A percentile compares a stretch with the other conserved stretches of the same genome.
Conservation (phyloP, 169 alveolate species). For the Plasmodium blacklocki region DNA sequence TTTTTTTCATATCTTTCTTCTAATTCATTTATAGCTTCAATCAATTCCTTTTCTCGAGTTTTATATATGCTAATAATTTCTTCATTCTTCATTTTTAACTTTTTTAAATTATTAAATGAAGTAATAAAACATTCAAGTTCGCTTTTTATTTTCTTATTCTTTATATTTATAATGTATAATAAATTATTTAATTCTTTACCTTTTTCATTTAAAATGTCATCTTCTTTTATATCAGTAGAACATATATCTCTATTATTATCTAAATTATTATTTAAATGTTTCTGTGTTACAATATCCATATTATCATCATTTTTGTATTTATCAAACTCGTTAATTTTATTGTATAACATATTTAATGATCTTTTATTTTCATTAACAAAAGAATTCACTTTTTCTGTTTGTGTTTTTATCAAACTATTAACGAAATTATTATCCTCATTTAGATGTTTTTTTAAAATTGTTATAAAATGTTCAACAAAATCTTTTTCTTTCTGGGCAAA, state of each 20-base stretch:
- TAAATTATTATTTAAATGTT: not conserved
- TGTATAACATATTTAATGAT: conserved; percentile 5
- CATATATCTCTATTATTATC: not conserved
- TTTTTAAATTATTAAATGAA: conserved; percentile 19
- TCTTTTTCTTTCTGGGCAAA: conserved; percentile 15
- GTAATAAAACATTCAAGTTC: conserved; percentile 31
- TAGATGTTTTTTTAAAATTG: conserved; percentile 4
- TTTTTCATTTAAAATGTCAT: not conserved
- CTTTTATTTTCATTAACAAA: conserved; percentile 1
- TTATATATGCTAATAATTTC: conserved; percentile 54
- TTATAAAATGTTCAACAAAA: conserved; percentile 16
- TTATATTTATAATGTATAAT: conserved; percentile 15
- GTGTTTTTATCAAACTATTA: not conserved
- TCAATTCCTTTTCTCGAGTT: conserved; percentile 28
- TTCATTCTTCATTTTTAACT: conserved; percentile 39
- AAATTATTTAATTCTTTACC: conserved; percentile 27
- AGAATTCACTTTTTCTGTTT: conserved; percentile 7
- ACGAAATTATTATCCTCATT: not conserved
- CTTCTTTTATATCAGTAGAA: not conserved
- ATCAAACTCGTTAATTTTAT: conserved; percentile 1
- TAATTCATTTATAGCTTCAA: conserved; percentile 20
- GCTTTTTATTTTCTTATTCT: conserved; percentile 34
- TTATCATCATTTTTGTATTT: not conserved
- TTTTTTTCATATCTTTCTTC: conserved; percentile 38
- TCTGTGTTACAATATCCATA: not conserved